These are phyloP conservation scores for Kurtzmaniella natalensis DNA, from an alignment of 1,139 yeast genomes.

Conservation along the genomic window DNA sequence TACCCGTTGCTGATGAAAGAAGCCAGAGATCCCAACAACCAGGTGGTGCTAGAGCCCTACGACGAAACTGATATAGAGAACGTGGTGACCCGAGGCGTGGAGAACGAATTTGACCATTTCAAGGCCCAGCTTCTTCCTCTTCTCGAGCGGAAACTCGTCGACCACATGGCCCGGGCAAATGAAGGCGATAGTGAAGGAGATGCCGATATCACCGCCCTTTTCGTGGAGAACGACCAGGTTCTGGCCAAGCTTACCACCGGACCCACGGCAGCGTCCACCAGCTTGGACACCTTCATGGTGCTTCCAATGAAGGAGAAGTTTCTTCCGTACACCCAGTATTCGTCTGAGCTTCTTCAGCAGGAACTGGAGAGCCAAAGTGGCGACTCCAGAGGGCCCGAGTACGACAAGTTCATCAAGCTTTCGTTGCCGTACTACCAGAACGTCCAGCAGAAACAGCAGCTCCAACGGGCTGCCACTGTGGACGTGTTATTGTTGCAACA, in stretches of 20 bases:
- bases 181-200: constrained; percentile 7
- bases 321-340: constrained; percentile 3
- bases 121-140: constrained; percentile 24
- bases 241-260: constrained; percentile 16
- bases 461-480: constrained; percentile 28
- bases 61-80: constrained; percentile 30
- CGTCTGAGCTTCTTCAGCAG: constrained; percentile 1
- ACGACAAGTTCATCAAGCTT: constrained; percentile 25
- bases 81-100: constrained; percentile 33
- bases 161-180: constrained; percentile 16
- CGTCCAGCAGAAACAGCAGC: too few species aligned
- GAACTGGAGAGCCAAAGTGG: too few species aligned
- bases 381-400: constrained; percentile 1
- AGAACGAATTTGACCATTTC: constrained; percentile 35
- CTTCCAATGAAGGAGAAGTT: constrained; percentile 6
- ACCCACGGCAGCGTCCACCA: constrained; percentile 10
- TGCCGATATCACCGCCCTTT: too few species aligned
- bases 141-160: constrained; percentile 22
- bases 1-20: constrained; percentile 9
- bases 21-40: constrained; percentile 10
- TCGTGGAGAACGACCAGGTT: constrained; percentile 28
- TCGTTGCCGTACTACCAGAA: constrained; percentile 28
- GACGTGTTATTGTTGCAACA: constrained; percentile 28
- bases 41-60: constrained; percentile 24
- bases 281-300: constrained; percentile 29